These are phyloP conservation scores for Tulasnella sp. DNA, from an alignment of 768 basidiomycete species.

Conservation along the genomic window DNA sequence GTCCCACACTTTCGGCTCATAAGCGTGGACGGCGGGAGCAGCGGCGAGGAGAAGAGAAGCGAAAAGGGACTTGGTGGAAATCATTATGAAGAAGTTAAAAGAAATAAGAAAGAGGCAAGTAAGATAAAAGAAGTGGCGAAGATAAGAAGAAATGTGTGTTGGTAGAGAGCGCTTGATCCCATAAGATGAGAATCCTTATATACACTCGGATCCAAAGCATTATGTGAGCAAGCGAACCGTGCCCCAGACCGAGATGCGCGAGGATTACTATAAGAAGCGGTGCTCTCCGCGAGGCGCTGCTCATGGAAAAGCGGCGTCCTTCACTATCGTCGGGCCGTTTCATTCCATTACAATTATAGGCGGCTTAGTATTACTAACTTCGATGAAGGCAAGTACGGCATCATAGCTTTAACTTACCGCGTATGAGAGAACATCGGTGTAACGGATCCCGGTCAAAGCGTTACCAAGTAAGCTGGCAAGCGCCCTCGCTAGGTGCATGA, in stretches of 20 bases:
- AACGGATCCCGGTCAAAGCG: no score
- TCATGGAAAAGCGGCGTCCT: neutral
- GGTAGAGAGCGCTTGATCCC: neutral
- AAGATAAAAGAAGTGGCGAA: neutral
- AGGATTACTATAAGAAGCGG: neutral
- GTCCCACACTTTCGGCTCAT: conserved; percentile 1
- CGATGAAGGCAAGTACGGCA: no score
- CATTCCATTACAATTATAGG: no score
- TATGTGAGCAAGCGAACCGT: neutral
- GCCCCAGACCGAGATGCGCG: neutral
- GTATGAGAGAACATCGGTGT: no score
- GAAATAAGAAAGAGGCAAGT: neutral
- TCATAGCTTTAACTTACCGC: no score
- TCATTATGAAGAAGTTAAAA: neutral
- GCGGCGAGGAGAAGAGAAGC: neutral
- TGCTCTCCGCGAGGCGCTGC: neutral
- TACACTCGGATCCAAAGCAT: neutral
- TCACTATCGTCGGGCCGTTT: neutral
- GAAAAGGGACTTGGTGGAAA: neutral
- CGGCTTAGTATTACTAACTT: no score
- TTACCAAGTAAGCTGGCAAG: no score
- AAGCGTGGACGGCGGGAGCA: neutral
- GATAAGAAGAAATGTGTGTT: neutral
- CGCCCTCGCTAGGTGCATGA: no score
- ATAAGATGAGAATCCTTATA: neutral